These are phyloP conservation scores for Podospora anserina DNA, from an alignment of 495 filamentous ascomycete species.

Conservation along the genomic window DNA sequence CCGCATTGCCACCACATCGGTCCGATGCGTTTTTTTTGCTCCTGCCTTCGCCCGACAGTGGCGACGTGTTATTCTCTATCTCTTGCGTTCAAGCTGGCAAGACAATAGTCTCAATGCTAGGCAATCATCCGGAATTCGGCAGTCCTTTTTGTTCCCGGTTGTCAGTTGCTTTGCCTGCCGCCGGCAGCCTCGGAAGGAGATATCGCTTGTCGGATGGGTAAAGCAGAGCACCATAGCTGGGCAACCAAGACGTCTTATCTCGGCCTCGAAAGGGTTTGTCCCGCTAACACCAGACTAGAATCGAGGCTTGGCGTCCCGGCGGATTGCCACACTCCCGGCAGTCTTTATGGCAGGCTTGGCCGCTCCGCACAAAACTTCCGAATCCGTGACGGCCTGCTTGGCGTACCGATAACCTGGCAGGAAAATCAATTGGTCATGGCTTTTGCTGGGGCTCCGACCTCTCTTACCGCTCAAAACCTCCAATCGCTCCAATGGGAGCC, in stretches of 20 bases:
- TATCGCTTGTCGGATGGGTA: background rate
- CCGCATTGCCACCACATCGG: background rate
- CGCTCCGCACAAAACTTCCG: conserved; percentile 2
- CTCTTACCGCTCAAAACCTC: background rate
- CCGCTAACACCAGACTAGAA: background rate
- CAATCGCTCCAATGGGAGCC: background rate
- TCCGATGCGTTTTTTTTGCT: background rate
- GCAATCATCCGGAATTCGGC: background rate
- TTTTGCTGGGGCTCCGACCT: background rate
- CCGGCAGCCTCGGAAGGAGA: background rate
- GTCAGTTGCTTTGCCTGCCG: background rate
- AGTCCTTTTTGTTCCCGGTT: background rate
- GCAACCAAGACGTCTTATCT: background rate
- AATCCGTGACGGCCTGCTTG: conserved; percentile 7
- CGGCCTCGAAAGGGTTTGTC: background rate
- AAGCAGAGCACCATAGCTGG: background rate
- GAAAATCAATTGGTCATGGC: conserved; percentile 1
- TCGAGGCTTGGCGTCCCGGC: background rate
- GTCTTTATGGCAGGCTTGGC: background rate
- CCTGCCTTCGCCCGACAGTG: background rate
- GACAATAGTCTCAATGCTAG: background rate
- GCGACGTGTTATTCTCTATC: background rate
- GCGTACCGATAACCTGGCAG: conserved; percentile 3
- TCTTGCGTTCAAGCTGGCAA: background rate
- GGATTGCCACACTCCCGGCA: background rate